Evolutionary conservation across 371 early-diverging fungal species (phyloP).

Genomic region (Catenaria anguillulae): DNA sequence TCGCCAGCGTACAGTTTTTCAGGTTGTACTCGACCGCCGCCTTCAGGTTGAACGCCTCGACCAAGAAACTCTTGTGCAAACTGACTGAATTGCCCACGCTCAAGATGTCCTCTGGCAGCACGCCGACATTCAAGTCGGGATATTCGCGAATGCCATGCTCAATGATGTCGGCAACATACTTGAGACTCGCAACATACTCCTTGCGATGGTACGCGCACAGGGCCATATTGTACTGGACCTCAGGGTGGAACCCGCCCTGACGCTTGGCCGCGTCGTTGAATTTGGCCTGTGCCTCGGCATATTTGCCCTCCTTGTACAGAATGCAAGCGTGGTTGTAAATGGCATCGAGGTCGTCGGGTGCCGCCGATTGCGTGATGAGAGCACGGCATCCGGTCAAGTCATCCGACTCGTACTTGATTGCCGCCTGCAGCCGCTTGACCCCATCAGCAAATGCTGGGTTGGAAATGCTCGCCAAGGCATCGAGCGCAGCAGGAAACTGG

Average conservation of each 20-base stretch:
- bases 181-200: slow-evolving; percentile 31
- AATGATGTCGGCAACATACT: slow-evolving; percentile 35
- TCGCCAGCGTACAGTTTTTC: slow-evolving; percentile 29
- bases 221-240: slow-evolving; percentile 30
- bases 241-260: slow-evolving; percentile 28
- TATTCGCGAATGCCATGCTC: slow-evolving; percentile 34
- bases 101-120: slow-evolving; percentile 34
- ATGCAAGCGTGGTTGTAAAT: slow-evolving; percentile 32
- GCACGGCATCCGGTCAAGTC: slow-evolving; percentile 27
- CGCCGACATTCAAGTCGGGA: slow-evolving; percentile 36
- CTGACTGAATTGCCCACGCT: slow-evolving; percentile 34
- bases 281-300: slow-evolving; percentile 23
- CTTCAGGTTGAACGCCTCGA: slow-evolving; percentile 42
- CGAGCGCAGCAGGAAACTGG: slow-evolving; percentile 23
- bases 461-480: background rate
- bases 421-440: slow-evolving; percentile 32
- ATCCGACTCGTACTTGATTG: slow-evolving; percentile 32
- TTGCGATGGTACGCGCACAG: slow-evolving; percentile 30
- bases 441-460: background rate
- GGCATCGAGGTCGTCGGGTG: slow-evolving; percentile 28
- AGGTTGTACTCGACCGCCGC: slow-evolving; percentile 38
- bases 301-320: slow-evolving; percentile 34
- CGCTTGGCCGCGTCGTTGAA: slow-evolving; percentile 29
- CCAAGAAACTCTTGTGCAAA: slow-evolving; percentile 32
- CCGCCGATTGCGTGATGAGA: slow-evolving; percentile 25